Percentiles rank a stretch among this genome's conserved stretches.
Conservation (phyloP, 768 basidiomycete species). For the Gelatoporia subvermispora region DNA sequence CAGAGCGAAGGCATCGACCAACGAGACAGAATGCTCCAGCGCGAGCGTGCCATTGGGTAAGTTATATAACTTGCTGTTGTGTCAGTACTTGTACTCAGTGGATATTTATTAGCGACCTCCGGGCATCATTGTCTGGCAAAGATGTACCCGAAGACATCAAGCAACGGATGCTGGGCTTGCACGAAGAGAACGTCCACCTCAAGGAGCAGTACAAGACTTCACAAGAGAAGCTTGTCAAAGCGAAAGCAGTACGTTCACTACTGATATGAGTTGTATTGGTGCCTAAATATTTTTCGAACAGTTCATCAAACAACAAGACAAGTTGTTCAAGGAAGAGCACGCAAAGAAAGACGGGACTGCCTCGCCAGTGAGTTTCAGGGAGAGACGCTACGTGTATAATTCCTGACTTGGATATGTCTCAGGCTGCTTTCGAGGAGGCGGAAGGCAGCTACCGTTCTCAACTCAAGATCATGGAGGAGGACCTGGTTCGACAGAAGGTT, state of each 20-base stretch:
- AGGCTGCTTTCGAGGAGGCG: constrained; percentile 67
- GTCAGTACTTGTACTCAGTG: constrained; percentile 1
- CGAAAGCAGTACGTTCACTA: constrained; percentile 56
- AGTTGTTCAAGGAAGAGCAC: constrained; percentile 78
- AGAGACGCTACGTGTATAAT: too few species aligned
- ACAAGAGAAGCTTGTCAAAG: constrained; percentile 76
- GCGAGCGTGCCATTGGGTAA: constrained; percentile 83
- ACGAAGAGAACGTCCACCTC: constrained; percentile 69
- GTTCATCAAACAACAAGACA: constrained; percentile 94
- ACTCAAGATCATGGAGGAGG: constrained; percentile 33
- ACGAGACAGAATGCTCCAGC: constrained; percentile 79
- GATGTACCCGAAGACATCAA: constrained; percentile 83
- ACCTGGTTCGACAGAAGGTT: constrained; percentile 46
- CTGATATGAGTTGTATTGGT: too few species aligned
- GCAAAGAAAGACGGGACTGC: constrained; percentile 46
- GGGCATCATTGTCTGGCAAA: constrained; percentile 70
- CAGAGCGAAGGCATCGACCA: constrained; percentile 90
- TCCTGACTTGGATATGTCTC: background rate
- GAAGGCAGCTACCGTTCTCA: constrained; percentile 38
- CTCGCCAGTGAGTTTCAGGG: constrained; percentile 43
- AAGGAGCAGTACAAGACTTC: constrained; percentile 68
- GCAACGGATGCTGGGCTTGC: constrained; percentile 62
- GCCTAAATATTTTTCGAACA: constrained; percentile 25
- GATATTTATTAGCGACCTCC: constrained; percentile 55
- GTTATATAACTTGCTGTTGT: constrained; percentile 12